A percentile compares a stretch with the other conserved stretches of the same genome.
Conservation (phyloP, 345 rosid species). For the Pelargonium nanum region DNA sequence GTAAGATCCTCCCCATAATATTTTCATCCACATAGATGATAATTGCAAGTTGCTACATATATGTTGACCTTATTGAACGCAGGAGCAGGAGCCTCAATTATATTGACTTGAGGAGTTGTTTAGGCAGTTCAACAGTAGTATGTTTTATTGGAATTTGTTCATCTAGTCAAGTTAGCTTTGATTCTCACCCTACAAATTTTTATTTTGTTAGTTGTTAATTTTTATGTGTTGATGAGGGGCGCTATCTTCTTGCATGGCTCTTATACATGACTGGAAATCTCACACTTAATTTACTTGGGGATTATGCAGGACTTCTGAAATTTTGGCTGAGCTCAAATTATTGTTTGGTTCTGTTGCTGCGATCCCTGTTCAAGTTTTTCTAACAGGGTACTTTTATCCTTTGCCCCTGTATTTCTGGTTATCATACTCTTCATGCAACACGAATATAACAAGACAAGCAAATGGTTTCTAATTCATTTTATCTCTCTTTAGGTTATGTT, state of each 20-base stretch:
- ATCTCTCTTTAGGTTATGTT: not conserved
- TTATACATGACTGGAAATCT: no score
- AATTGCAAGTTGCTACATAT: not conserved
- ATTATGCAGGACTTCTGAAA: slow-evolving; percentile 48
- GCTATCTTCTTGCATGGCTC: no score
- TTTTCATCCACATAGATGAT: no score
- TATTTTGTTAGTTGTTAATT: not conserved
- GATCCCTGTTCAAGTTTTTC: slow-evolving; percentile 68
- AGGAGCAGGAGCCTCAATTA: not conserved
- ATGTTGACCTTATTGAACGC: not conserved
- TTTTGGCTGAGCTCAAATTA: slow-evolving; percentile 41
- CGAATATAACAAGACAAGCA: not conserved
- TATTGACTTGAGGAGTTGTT: not conserved
- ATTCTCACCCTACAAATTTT: not conserved
- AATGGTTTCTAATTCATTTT: not conserved
- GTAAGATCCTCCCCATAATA: no score
- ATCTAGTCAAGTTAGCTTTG: not conserved
- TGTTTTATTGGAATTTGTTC: not conserved
- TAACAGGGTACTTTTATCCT: slow-evolving; percentile 41
- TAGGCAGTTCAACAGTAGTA: not conserved
- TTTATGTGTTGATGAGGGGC: not conserved
- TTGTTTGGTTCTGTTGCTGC: slow-evolving; percentile 38
- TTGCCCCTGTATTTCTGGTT: not conserved
- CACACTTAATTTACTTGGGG: not conserved
- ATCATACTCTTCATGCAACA: not conserved